A percentile compares a stretch with the other conserved stretches of the same genome.
phyloP scores from a whole-genome alignment of 208 protist species.

The Trypanosoma theileri region DNA sequence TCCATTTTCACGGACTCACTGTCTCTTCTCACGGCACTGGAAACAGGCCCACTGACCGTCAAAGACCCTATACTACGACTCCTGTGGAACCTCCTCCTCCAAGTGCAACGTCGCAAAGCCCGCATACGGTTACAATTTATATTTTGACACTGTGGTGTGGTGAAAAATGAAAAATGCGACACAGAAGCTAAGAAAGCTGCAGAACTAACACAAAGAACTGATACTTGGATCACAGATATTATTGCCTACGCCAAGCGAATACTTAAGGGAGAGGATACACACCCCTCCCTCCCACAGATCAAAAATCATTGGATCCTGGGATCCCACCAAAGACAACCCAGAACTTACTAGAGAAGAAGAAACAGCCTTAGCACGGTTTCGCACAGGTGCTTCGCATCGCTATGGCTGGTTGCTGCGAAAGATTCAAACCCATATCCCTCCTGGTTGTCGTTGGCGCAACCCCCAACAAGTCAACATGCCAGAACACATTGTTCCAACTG shows the following conservation, averaged over 20 bases:
- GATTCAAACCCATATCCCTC: background rate
- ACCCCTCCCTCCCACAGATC: background rate
- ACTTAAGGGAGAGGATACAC: background rate
- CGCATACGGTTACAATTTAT: background rate
- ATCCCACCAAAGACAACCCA: background rate
- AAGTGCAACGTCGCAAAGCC: background rate
- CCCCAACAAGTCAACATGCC: too few species aligned
- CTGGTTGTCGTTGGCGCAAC: background rate
- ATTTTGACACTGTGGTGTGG: background rate
- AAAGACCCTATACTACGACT: background rate
- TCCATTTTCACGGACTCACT: constrained; percentile 1
- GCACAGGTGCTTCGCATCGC: background rate
- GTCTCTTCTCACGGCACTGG: background rate
- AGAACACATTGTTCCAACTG: too few species aligned
- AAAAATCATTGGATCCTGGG: background rate
- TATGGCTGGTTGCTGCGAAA: background rate
- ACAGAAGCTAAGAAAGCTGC: background rate
- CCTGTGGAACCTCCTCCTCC: background rate
- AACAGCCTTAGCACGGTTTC: background rate
- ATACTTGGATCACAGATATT: background rate
- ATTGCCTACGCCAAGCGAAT: background rate
- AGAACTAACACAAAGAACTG: background rate
- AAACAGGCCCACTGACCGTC: background rate
- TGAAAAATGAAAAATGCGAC: constrained; percentile 1
- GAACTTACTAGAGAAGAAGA: background rate